Conservation (phyloP, 306 rosid species). For the Cucurbita ficifolia region DNA sequence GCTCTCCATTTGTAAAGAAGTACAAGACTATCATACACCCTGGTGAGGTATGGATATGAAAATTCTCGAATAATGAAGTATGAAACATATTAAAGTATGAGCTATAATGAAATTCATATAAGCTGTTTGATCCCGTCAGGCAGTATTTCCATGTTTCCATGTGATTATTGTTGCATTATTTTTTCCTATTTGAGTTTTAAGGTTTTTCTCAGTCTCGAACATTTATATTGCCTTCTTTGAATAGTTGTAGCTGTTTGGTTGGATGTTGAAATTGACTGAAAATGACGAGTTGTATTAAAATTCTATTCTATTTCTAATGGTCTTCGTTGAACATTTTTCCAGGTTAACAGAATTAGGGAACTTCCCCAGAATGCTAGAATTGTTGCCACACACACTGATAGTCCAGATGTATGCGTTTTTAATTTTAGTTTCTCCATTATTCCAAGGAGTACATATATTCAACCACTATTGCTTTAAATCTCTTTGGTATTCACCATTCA, state of each 20-base stretch:
- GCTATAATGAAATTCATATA: background rate
- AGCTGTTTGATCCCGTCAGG: background rate
- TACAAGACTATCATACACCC: constrained; percentile 98
- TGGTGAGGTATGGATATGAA: constrained; percentile 62
- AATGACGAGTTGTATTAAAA: background rate
- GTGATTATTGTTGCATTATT: background rate
- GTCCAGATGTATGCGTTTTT: constrained; percentile 68
- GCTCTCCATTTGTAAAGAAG: constrained; percentile 98
- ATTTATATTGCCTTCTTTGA: background rate
- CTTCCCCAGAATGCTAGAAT: constrained; percentile 85
- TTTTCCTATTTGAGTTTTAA: background rate
- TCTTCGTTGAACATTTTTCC: constrained; percentile 13
- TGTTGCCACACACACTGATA: constrained; percentile 93
- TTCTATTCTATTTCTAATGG: constrained; percentile 3
- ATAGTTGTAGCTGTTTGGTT: background rate
- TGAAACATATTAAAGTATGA: background rate
- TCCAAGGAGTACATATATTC: background rate
- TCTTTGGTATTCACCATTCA: constrained; percentile 14
- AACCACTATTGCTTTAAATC: background rate
- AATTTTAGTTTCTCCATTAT: background rate
- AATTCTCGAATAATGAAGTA: background rate
- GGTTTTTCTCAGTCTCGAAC: background rate
- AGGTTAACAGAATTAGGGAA: constrained; percentile 98
- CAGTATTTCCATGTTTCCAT: background rate
- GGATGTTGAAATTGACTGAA: background rate